Conservation (phyloP, 139 green algal genomes). For the Microglena sp. region DNA sequence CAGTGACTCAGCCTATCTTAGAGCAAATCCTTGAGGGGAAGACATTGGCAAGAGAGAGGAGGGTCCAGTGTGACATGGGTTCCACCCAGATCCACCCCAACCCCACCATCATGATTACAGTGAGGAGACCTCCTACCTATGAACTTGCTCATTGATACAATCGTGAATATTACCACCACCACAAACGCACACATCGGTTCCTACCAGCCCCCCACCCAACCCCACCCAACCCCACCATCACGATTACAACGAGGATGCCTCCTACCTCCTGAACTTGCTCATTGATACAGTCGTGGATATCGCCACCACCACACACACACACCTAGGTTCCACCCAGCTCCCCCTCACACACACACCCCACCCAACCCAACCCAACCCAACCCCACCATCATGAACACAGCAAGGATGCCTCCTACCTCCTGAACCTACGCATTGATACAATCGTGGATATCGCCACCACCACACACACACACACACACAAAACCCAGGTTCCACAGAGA, state of each 20-base stretch:
- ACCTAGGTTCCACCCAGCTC: background rate
- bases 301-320: no score
- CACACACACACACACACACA: no score
- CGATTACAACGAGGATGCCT: background rate
- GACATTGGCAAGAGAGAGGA: slow-evolving; percentile 2
- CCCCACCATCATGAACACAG: background rate
- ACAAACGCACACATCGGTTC: no score
- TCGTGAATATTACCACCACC: no score
- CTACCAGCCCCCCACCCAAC: background rate
- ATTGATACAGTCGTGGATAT: slow-evolving; percentile 9
- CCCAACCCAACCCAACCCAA: background rate
- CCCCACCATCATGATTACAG: no score
- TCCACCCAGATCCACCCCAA: no score
- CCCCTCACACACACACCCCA: no score
- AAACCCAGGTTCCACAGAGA: no score
- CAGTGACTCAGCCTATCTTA: background rate
- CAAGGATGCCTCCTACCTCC: background rate
- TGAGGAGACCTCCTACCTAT: no score
- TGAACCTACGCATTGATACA: background rate
- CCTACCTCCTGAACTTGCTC: background rate
- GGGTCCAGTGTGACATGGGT: no score
- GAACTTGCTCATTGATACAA: no score
- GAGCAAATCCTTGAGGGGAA: background rate
- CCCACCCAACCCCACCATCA: background rate
- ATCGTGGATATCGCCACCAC: slow-evolving; percentile 9